phyloP scores from a whole-genome alignment of 2,329 filamentous ascomycete species.

The Aspergillus carbonarius region DNA sequence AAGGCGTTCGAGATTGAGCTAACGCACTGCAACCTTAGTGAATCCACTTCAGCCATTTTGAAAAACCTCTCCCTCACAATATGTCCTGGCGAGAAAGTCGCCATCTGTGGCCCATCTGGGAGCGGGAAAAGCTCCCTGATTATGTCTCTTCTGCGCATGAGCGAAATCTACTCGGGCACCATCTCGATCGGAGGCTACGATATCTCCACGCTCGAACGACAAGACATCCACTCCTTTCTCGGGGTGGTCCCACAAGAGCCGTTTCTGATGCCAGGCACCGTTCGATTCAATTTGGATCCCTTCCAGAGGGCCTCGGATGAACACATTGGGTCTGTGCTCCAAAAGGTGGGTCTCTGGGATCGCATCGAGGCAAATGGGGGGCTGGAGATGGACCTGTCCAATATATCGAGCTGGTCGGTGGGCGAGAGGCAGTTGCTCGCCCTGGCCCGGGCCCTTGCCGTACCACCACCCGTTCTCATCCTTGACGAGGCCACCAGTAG shows the following conservation, averaged over 20 bases:
- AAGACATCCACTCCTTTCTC: slow-evolving; percentile 17
- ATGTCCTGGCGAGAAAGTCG: slow-evolving; percentile 30
- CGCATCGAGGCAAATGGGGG: slow-evolving; percentile 22
- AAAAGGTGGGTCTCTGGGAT: slow-evolving; percentile 25
- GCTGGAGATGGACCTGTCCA: slow-evolving; percentile 32
- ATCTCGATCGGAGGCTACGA: slow-evolving; percentile 26
- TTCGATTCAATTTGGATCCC: slow-evolving; percentile 32
- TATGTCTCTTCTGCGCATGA: slow-evolving; percentile 21
- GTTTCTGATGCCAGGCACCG: slow-evolving; percentile 21
- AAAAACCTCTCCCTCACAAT: slow-evolving; percentile 27
- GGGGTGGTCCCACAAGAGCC: slow-evolving; percentile 29
- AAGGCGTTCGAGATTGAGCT: not conserved
- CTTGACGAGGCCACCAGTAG: slow-evolving; percentile 20
- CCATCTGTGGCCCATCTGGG: slow-evolving; percentile 28
- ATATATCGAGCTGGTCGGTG: slow-evolving; percentile 57
- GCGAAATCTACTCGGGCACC: slow-evolving; percentile 26
- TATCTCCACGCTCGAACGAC: slow-evolving; percentile 9
- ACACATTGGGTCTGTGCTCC: slow-evolving; percentile 3
- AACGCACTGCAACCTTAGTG: not conserved
- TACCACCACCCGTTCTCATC: slow-evolving; percentile 11
- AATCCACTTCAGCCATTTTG: slow-evolving; percentile 15
- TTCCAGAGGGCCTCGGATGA: slow-evolving; percentile 14
- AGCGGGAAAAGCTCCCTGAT: slow-evolving; percentile 24
- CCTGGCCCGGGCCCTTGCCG: slow-evolving; percentile 63
- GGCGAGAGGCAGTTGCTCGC: slow-evolving; percentile 72